phyloP scores from a whole-genome alignment of 2,329 filamentous ascomycete genomes.

The Sclerotinia spermophila region DNA sequence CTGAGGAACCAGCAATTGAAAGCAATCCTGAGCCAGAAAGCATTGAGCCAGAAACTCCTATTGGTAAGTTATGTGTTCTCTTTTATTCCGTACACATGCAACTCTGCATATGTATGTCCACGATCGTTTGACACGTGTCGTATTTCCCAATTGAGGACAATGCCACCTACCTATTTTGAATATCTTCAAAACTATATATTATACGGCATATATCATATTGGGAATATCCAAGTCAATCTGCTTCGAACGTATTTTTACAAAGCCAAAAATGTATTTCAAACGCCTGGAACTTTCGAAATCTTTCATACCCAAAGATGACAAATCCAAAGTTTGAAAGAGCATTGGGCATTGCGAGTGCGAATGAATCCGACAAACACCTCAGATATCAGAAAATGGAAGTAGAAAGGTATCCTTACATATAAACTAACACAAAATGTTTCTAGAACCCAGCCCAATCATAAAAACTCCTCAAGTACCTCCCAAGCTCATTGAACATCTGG shows the following conservation, averaged over 20 bases:
- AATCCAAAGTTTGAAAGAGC: not conserved
- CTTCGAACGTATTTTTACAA: not conserved
- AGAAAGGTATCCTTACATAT: not conserved
- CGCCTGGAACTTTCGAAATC: not conserved
- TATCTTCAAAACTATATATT: not conserved
- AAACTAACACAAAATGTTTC: not conserved
- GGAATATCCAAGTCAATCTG: not conserved
- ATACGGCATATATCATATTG: not conserved
- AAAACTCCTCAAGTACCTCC: not conserved
- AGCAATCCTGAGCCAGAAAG: not conserved
- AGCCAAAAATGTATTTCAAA: not conserved
- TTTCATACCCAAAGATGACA: not conserved
- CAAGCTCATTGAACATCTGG: not conserved
- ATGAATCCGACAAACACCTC: not conserved
- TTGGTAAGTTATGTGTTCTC: conserved; percentile 2
- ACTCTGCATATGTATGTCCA: conserved; percentile 1
- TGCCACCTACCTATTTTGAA: not conserved
- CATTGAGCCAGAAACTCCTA: not conserved
- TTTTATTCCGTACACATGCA: not conserved
- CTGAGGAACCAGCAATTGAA: not conserved
- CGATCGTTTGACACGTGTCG: conserved; percentile 5
- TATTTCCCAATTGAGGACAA: not conserved
- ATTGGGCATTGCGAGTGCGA: not conserved
- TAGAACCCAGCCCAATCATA: not conserved
- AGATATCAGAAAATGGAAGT: not conserved